Evolutionary conservation across 805 yeast species (phyloP).

Genomic region (Saturnispora zaruensis): DNA sequence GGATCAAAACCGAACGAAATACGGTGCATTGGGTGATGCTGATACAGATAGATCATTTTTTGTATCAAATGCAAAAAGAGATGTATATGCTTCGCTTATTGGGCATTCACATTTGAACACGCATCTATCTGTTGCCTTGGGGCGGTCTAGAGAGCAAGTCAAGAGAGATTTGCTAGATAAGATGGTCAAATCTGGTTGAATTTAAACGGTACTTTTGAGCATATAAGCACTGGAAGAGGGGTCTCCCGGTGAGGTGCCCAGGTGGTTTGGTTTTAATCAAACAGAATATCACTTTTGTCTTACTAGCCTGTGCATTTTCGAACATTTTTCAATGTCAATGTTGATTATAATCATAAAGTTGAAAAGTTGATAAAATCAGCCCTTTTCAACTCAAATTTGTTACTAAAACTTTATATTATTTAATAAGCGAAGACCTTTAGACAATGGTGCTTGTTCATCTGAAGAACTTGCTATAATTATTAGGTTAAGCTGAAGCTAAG

Average conservation of each 20-base stretch:
- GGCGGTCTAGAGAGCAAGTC: constrained; percentile 14
- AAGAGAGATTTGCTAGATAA: constrained; percentile 31
- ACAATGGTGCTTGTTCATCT: not conserved
- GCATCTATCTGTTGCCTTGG: constrained; percentile 42
- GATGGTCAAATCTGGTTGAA: constrained; percentile 28
- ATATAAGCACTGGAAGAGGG: not conserved
- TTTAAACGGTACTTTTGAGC: not conserved
- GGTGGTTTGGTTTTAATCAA: not conserved
- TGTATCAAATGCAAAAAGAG: constrained; percentile 56
- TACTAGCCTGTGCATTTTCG: too few species aligned
- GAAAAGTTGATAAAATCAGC: too few species aligned
- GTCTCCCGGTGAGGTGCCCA: not conserved
- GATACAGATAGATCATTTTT: constrained; percentile 66
- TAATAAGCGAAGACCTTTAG: not conserved
- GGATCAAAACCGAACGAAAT: constrained; percentile 48
- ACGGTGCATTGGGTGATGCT: constrained; percentile 70
- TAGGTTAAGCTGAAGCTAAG: not conserved
- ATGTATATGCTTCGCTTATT: constrained; percentile 53
- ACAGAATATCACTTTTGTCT: too few species aligned
- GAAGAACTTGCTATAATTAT: not conserved
- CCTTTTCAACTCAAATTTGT: too few species aligned
- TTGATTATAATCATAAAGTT: too few species aligned
- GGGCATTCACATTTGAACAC: constrained; percentile 49
- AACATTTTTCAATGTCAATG: too few species aligned
- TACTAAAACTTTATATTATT: too few species aligned